Base-by-base conservation (phyloP, 768 basidiomycete species). In the Hygrophoropsis aurantiaca region DNA sequence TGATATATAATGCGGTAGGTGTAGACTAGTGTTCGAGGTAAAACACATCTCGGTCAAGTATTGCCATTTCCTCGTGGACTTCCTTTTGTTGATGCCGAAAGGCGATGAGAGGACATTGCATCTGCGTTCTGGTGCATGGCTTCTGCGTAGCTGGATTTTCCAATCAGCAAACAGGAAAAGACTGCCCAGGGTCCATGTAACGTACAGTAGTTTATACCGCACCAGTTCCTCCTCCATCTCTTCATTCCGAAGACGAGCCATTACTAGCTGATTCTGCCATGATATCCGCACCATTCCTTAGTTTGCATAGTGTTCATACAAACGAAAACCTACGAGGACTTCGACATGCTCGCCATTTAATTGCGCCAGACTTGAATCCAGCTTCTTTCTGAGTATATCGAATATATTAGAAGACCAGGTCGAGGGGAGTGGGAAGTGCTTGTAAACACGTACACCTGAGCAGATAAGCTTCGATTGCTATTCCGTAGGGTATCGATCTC, bases 141-240 rank as follows among this genome's bases (percentile, higher is more conserved):
- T 67, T 90, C 88, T 11, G 89, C 78, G 48, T 79, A 78, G 36
- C 77, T 78, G 48, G 34, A n/a, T 11, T 40, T 27, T 27, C 0
- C 21, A 9, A 15, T 42, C 13, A 42, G 25, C 19, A 24, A 18
- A 19, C 21, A 2, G 1, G 9, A 16, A 18, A n/a, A 5, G 23
- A 11, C 16, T 2, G 15, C 8, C 20, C 42, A 8, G 2, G 18
- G 20, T n/a, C n/a, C n/a, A n/a, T n/a, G 37, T 16, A 21, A 51
- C 51, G 27, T 23, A 94, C 90, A 95, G 64, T 37, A 97, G 72
- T 69, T 97, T 97, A 70, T 97, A 97, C 34, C 88, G 83, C 32
- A 99, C 94, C 15, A 99, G 80, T 64, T 98, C 92, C 47, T 84
- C 79, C 65, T 98, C 97, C 50, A 95, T 75, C 62, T 97, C 94